These are phyloP conservation scores for Termitomyces heimii DNA, from an alignment of 768 basidiomycete species.

Conservation along the genomic window DNA sequence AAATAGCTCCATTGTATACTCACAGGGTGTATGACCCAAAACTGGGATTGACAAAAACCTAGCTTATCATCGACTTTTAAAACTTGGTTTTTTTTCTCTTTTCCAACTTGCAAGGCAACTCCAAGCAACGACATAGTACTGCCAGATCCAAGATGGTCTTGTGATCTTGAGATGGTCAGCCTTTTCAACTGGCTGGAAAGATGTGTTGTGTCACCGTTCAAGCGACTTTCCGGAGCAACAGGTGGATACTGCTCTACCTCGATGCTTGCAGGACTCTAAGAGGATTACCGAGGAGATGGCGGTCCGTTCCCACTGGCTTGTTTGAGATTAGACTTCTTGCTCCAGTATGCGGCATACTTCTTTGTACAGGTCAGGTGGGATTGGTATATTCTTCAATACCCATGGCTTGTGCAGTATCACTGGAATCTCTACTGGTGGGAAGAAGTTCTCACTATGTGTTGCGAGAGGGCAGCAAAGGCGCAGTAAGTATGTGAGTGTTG, in stretches of 20 bases:
- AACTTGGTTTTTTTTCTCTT: slow-evolving; percentile 3
- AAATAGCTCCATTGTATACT: background rate
- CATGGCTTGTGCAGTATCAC: too few species aligned
- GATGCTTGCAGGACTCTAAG: background rate
- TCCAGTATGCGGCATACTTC: slow-evolving; percentile 11
- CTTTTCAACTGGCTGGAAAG: slow-evolving; percentile 11
- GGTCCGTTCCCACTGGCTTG: background rate
- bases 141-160: slow-evolving; percentile 13
- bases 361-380: too few species aligned
- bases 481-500: slow-evolving; percentile 7
- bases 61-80: background rate
- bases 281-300: background rate
- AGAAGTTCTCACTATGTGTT: too few species aligned
- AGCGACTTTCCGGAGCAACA: background rate
- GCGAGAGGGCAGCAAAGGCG: slow-evolving; percentile 10
- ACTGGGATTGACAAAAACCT: slow-evolving; percentile 7
- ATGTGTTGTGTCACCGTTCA: slow-evolving; percentile 3
- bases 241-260: background rate
- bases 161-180: slow-evolving; percentile 8
- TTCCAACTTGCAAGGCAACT: slow-evolving; percentile 13
- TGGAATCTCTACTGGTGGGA: too few species aligned
- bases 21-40: slow-evolving; percentile 14
- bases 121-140: slow-evolving; percentile 14
- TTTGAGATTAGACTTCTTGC: slow-evolving; percentile 11
- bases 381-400: too few species aligned